Evolutionary conservation across 768 basidiomycete genomes (phyloP).

Genomic region (Collybiopsis confluens): DNA sequence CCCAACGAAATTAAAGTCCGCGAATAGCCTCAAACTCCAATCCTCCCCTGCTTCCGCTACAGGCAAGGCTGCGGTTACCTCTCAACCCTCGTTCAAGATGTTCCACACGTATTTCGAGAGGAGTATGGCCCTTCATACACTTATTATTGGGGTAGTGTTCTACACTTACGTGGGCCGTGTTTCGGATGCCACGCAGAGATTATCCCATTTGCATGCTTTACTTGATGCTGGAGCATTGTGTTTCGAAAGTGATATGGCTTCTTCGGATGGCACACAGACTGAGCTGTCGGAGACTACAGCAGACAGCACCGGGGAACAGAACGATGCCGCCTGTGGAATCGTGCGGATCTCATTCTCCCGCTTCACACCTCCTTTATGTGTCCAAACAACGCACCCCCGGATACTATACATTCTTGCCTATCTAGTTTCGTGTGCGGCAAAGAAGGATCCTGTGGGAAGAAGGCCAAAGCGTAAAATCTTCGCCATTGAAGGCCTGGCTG

Average conservation of each 20-base stretch:
- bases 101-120: conserved; percentile 23
- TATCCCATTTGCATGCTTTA: conserved; percentile 59
- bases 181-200: conserved; percentile 40
- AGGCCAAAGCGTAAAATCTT: conserved; percentile 72
- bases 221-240: conserved; percentile 51
- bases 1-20: conserved; percentile 1
- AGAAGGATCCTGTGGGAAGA: conserved; percentile 70
- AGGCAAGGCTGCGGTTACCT: neutral
- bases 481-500: conserved; percentile 51
- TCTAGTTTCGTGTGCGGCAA: conserved; percentile 60
- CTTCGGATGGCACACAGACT: conserved; percentile 8
- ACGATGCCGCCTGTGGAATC: conserved; percentile 15
- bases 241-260: conserved; percentile 25
- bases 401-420: conserved; percentile 61
- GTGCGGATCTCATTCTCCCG: conserved; percentile 30
- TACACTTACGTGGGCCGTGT: conserved; percentile 57
- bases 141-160: conserved; percentile 59
- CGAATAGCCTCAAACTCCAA: neutral
- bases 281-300: neutral
- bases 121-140: conserved; percentile 51
- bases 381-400: conserved; percentile 67
- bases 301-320: neutral
- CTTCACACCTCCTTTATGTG: conserved; percentile 39
- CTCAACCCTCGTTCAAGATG: conserved; percentile 12
- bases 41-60: neutral